Conservation (phyloP, 176 grass and related monocot species). For the Triticum monococcum region DNA sequence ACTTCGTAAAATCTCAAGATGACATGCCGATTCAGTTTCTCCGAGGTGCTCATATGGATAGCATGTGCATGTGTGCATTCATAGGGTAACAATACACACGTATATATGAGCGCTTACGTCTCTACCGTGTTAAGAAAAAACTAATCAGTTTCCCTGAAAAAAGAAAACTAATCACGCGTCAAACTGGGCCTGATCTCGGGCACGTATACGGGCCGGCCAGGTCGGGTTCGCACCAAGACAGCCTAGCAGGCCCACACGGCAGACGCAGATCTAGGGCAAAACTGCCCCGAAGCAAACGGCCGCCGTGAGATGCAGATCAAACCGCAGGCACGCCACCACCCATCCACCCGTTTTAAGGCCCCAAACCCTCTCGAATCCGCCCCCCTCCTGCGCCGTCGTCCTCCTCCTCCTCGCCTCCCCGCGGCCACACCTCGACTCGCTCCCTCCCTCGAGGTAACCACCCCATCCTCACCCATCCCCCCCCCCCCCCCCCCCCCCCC, state of each 20-base stretch:
- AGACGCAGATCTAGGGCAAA: neutral
- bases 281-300: neutral
- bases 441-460: neutral
- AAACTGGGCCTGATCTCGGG: no score
- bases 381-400: neutral
- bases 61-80: no score
- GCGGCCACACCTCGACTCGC: neutral
- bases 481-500: no score
- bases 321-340: neutral
- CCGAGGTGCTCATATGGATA: no score
- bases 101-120: no score
- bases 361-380: neutral
- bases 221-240: neutral
- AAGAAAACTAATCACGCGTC: neutral
- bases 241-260: neutral
- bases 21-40: no score
- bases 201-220: neutral
- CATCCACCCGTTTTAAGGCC: neutral
- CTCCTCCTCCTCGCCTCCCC: neutral
- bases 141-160: no score
- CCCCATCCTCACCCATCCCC: neutral
- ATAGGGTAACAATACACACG: no score
- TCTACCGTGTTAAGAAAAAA: no score
- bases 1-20: no score
- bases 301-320: neutral